Evolutionary conservation across 352 stramenopile genomes (phyloP).

Genomic region (Thraustochytrium striatum): DNA sequence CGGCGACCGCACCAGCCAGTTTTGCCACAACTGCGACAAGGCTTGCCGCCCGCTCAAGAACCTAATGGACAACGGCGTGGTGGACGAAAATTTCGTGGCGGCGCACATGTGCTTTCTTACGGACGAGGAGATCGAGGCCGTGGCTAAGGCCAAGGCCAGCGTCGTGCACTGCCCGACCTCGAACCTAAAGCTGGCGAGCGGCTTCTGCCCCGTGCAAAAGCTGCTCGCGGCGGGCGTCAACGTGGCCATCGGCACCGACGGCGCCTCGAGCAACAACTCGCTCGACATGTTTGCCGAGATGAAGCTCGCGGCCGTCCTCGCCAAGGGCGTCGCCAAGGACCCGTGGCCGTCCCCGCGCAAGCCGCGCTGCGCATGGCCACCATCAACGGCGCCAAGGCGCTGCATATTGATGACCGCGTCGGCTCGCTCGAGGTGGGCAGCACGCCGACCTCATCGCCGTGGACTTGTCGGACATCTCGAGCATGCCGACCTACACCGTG

Average conservation of each 20-base stretch:
- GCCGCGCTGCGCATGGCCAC: constrained; percentile 74
- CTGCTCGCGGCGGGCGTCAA: constrained; percentile 73
- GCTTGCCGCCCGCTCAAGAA: constrained; percentile 68
- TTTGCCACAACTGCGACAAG: constrained; percentile 70
- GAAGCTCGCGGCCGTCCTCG: constrained; percentile 75
- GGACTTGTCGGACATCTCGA: constrained; percentile 70
- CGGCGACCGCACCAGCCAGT: constrained; percentile 66
- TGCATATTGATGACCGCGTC: constrained; percentile 71
- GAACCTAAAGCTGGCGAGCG: constrained; percentile 79
- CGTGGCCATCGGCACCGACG: constrained; percentile 76
- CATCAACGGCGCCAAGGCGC: constrained; percentile 75
- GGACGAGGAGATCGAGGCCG: constrained; percentile 67
- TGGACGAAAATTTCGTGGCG: constrained; percentile 63
- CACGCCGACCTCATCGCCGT: constrained; percentile 73
- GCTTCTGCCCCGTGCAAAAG: constrained; percentile 69
- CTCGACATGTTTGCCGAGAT: constrained; percentile 82
- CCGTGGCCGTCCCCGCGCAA: constrained; percentile 55
- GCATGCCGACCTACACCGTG: constrained; percentile 78
- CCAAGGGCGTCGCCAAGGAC: constrained; percentile 69
- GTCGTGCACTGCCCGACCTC: constrained; percentile 81
- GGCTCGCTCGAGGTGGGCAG: constrained; percentile 75
- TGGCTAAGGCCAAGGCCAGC: constrained; percentile 60
- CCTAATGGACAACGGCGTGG: constrained; percentile 68
- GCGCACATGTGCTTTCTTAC: constrained; percentile 74
- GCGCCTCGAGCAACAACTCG: constrained; percentile 76